Percentiles rank a stretch among this genome's conserved stretches.
phyloP scores from a whole-genome alignment of 768 basidiomycete species.

The Cystobasidium onofrii region DNA sequence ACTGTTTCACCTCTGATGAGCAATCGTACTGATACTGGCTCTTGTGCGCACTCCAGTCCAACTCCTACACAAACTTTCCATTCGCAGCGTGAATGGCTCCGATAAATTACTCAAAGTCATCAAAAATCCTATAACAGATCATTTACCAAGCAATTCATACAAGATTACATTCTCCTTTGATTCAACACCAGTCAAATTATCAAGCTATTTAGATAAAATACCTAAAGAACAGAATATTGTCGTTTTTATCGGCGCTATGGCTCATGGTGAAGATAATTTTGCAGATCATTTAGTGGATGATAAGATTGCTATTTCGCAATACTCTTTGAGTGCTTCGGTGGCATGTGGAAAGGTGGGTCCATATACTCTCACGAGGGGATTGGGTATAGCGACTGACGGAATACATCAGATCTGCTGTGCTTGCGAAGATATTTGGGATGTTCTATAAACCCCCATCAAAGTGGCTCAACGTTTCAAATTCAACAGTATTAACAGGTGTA shows the following conservation, averaged over 20 bases:
- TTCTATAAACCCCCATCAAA: constrained; percentile 53
- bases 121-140: constrained; percentile 93
- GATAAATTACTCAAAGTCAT: constrained; percentile 96
- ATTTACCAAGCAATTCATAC: constrained; percentile 86
- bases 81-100: constrained; percentile 89
- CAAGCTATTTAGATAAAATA: constrained; percentile 71
- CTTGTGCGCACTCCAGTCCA: constrained; percentile 68
- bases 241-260: constrained; percentile 98
- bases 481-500: background rate
- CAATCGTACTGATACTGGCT: too few species aligned
- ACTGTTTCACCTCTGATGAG: background rate
- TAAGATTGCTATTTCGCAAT: constrained; percentile 93
- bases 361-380: too few species aligned
- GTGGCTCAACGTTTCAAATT: background rate
- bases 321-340: constrained; percentile 59
- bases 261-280: constrained; percentile 88
- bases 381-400: too few species aligned
- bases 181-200: constrained; percentile 68
- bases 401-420: constrained; percentile 80
- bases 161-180: constrained; percentile 96
- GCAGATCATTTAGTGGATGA: constrained; percentile 90
- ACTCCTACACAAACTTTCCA: constrained; percentile 89
- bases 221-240: constrained; percentile 82
- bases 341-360: constrained; percentile 88
- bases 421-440: constrained; percentile 90